phyloP scores from a whole-genome alignment of 768 basidiomycete genomes.

The Pholiota conissans region DNA sequence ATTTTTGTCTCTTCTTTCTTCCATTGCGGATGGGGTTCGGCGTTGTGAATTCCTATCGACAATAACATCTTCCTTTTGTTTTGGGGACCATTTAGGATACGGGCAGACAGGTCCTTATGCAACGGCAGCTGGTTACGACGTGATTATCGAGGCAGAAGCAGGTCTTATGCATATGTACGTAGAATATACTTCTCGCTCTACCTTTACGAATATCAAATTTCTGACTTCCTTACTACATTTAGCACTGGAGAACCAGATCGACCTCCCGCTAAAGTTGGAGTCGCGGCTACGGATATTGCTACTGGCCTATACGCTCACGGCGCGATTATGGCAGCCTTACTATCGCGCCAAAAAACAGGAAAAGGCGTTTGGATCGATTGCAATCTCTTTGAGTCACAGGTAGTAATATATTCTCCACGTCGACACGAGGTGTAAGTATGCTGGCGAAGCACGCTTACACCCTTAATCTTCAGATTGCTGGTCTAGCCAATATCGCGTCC shows the following conservation, averaged over 20 bases:
- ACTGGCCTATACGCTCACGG: slow-evolving; percentile 90
- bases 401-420: slow-evolving; percentile 26
- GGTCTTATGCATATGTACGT: slow-evolving; percentile 92
- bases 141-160: slow-evolving; percentile 84
- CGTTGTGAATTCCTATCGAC: not conserved
- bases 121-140: slow-evolving; percentile 85
- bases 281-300: slow-evolving; percentile 88
- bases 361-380: slow-evolving; percentile 91
- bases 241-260: slow-evolving; percentile 90
- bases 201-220: not conserved
- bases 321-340: slow-evolving; percentile 86
- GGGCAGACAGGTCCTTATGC: slow-evolving; percentile 88
- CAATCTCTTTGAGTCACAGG: slow-evolving; percentile 91
- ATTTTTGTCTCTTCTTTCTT: not conserved
- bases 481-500: slow-evolving; percentile 88
- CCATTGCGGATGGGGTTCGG: not conserved
- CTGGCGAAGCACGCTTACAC: not conserved
- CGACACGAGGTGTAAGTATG: not conserved
- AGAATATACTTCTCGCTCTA: slow-evolving; percentile 1
- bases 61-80: not conserved
- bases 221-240: slow-evolving; percentile 9
- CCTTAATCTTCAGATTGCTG: slow-evolving; percentile 63
- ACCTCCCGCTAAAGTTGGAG: slow-evolving; percentile 91
- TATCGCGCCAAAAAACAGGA: slow-evolving; percentile 82
- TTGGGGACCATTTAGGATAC: slow-evolving; percentile 28